Evolutionary conservation across 352 stramenopile genomes (phyloP).

Genomic region (Phytophthora rubi): DNA sequence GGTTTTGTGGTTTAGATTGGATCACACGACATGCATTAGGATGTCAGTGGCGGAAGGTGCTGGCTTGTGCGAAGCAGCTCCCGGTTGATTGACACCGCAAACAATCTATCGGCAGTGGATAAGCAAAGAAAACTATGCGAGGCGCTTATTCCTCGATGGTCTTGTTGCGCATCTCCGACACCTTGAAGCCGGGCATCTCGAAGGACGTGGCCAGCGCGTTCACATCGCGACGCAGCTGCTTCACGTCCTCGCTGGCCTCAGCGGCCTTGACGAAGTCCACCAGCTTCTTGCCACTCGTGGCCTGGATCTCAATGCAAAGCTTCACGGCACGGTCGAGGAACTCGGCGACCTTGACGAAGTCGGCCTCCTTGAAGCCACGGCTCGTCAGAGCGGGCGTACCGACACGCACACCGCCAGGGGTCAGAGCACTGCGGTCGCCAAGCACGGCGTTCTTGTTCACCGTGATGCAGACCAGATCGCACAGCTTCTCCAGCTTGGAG

Average conservation of each 20-base stretch:
- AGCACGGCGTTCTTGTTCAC: conserved; percentile 99
- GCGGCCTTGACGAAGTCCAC: conserved; percentile 94
- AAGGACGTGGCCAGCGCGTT: conserved; percentile 95
- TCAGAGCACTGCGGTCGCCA: conserved; percentile 96
- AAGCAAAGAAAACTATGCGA: conserved; percentile 21
- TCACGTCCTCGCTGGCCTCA: conserved; percentile 83
- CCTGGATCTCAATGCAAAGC: conserved; percentile 94
- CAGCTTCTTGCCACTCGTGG: conserved; percentile 91
- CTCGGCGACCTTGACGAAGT: conserved; percentile 96
- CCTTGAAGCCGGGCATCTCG: conserved; percentile 96
- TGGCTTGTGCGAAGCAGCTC: conserved; percentile 24
- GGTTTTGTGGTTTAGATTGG: conserved; percentile 28
- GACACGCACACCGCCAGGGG: conserved; percentile 95
- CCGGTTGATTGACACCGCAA: conserved; percentile 28
- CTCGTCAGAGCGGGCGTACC: conserved; percentile 97
- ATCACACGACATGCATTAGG: conserved; percentile 37
- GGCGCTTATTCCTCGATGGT: conserved; percentile 63
- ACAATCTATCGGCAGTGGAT: conserved; percentile 42
- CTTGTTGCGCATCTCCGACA: conserved; percentile 91
- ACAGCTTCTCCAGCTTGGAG: conserved; percentile 99
- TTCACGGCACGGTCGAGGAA: conserved; percentile 96
- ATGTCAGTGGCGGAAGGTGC: conserved; percentile 39
- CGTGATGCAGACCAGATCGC: conserved; percentile 97
- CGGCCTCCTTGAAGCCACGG: conserved; percentile 95
- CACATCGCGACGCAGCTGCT: conserved; percentile 91